phyloP scores from a whole-genome alignment of 495 filamentous ascomycete genomes.

The Chaetomium fimeti region DNA sequence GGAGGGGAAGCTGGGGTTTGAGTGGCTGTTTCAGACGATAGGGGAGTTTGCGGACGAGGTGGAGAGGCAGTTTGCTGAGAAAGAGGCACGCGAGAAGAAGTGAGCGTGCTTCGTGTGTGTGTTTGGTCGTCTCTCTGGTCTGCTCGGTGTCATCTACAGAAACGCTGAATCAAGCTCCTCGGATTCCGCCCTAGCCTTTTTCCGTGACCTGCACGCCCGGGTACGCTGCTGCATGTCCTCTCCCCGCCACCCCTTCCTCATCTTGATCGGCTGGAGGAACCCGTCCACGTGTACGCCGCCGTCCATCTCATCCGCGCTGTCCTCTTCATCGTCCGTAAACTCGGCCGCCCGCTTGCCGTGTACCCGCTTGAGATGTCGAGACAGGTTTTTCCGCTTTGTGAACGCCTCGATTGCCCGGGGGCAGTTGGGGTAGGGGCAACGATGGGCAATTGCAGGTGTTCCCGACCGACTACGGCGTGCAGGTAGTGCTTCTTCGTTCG shows the following conservation, averaged over 20 bases:
- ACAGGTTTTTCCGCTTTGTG: conserved; percentile 21
- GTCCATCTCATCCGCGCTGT: conserved; percentile 52
- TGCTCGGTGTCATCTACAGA: not conserved
- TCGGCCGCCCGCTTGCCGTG: conserved; percentile 34
- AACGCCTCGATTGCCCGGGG: conserved; percentile 25
- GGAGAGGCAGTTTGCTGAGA: conserved; percentile 48
- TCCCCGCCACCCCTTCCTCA: conserved; percentile 37
- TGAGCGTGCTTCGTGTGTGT: not conserved
- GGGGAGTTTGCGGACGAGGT: conserved; percentile 72
- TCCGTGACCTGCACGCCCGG: not conserved
- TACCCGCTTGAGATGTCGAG: conserved; percentile 33
- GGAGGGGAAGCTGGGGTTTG: conserved; percentile 45
- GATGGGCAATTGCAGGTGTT: conserved; percentile 2
- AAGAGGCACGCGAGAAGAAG: conserved; percentile 21
- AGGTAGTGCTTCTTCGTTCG: not conserved
- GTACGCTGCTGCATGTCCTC: conserved; percentile 16
- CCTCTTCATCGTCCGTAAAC: conserved; percentile 33
- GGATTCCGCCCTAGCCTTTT: conserved; percentile 12
- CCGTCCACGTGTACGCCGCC: conserved; percentile 55
- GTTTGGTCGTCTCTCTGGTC: not conserved
- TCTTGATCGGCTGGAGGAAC: conserved; percentile 47
- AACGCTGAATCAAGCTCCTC: conserved; percentile 26
- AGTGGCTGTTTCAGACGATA: conserved; percentile 58
- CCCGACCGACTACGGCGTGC: conserved; percentile 13
- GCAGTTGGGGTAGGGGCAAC: conserved; percentile 27